These are phyloP conservation scores for Phycomyces nitens DNA, from an alignment of 192 early-diverging fungal species.

Conservation along the genomic window DNA sequence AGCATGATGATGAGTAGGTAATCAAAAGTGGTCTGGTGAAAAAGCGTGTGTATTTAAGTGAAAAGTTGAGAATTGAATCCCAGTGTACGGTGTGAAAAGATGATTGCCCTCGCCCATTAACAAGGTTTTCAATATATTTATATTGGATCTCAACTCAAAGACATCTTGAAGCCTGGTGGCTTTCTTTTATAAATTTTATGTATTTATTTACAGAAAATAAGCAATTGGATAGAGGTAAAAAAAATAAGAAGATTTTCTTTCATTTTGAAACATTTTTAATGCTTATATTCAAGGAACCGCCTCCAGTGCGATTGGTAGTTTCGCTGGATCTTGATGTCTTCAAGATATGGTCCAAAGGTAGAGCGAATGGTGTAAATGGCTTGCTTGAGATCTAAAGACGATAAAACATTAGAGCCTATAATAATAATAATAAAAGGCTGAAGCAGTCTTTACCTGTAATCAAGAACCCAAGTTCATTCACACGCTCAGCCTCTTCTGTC, in stretches of 20 bases:
- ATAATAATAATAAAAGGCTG: background rate
- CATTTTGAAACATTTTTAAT: background rate
- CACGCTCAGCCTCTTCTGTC: slow-evolving; percentile 7
- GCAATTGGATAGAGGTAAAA: background rate
- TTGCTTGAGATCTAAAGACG: background rate
- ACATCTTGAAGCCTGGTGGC: too few relatives aligned
- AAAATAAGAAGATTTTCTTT: background rate
- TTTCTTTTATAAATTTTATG: background rate
- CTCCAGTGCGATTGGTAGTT: slow-evolving; percentile 9
- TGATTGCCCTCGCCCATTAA: too few relatives aligned
- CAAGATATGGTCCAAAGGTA: slow-evolving; percentile 5
- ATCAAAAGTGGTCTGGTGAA: background rate
- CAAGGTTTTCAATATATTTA: too few relatives aligned
- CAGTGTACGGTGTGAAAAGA: background rate
- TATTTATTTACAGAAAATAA: background rate
- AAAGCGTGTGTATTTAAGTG: background rate
- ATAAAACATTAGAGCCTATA: background rate
- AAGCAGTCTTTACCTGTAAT: background rate
- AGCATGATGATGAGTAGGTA: background rate
- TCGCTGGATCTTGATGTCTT: slow-evolving; percentile 10
- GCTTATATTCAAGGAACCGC: slow-evolving; percentile 6
- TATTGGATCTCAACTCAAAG: too few relatives aligned
- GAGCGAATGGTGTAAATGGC: background rate
- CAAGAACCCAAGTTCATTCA: background rate
- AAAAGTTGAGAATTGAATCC: slow-evolving; percentile 3